Evolutionary conservation across 495 filamentous ascomycete species (phyloP).

Genomic region (Poronia punctata): DNA sequence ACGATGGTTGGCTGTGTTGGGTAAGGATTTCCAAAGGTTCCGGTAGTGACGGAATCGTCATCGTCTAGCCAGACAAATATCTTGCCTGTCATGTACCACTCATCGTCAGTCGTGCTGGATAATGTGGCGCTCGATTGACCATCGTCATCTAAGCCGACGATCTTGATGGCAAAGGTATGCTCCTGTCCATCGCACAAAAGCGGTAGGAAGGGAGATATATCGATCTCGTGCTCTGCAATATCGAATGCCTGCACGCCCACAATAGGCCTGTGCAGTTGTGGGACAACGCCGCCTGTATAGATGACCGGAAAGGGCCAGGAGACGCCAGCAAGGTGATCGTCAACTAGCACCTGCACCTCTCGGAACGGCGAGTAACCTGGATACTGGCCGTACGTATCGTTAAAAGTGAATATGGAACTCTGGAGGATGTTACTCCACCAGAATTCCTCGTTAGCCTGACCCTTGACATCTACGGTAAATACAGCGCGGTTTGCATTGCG

Average conservation of each 20-base stretch:
- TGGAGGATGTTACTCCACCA: slow-evolving; percentile 82
- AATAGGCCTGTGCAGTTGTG: slow-evolving; percentile 76
- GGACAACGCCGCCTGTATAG: slow-evolving; percentile 81
- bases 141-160: slow-evolving; percentile 58
- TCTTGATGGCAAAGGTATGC: slow-evolving; percentile 67
- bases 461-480: slow-evolving; percentile 71
- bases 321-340: slow-evolving; percentile 73
- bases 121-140: slow-evolving; percentile 38
- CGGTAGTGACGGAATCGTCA: slow-evolving; percentile 50
- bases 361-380: slow-evolving; percentile 75
- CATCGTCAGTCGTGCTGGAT: slow-evolving; percentile 53
- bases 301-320: slow-evolving; percentile 83
- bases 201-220: slow-evolving; percentile 74
- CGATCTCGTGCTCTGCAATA: slow-evolving; percentile 75
- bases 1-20: slow-evolving; percentile 26
- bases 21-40: slow-evolving; percentile 20
- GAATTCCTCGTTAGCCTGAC: slow-evolving; percentile 77
- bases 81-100: slow-evolving; percentile 82
- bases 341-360: slow-evolving; percentile 76
- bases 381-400: slow-evolving; percentile 46
- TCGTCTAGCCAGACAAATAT: slow-evolving; percentile 71
- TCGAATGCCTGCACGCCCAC: slow-evolving; percentile 84
- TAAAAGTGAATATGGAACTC: slow-evolving; percentile 56
- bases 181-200: slow-evolving; percentile 57
- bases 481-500: slow-evolving; percentile 63